phyloP scores from a whole-genome alignment of 805 yeast species.

The Monosporozyma yasuniensis region DNA sequence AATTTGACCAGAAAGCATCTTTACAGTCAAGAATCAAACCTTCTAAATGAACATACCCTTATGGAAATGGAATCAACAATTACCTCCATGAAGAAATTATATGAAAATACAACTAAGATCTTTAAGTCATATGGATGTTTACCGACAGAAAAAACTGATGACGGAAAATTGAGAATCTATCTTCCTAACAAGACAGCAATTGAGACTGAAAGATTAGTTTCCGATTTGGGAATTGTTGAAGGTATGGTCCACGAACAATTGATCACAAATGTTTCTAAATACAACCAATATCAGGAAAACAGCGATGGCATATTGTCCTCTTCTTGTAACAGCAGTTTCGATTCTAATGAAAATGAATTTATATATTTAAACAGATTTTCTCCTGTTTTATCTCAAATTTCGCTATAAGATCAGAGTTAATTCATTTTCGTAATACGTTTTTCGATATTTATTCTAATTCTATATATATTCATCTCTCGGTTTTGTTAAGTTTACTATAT shows the following conservation, averaged over 20 bases:
- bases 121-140: slow-evolving; percentile 54
- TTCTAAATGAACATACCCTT: slow-evolving; percentile 1
- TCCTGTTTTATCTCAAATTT: slow-evolving; percentile 13
- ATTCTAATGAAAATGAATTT: background rate
- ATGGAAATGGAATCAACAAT: slow-evolving; percentile 6
- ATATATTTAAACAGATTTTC: slow-evolving; percentile 6
- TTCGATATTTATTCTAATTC: background rate
- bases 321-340: background rate
- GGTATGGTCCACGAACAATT: slow-evolving; percentile 39
- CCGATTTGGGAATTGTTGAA: slow-evolving; percentile 49
- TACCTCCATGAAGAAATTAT: background rate
- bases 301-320: background rate
- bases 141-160: slow-evolving; percentile 43
- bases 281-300: slow-evolving; percentile 17
- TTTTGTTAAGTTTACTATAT: no score
- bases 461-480: background rate
- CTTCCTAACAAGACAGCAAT: slow-evolving; percentile 63
- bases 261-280: background rate
- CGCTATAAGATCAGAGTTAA: background rate
- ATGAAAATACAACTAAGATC: slow-evolving; percentile 30
- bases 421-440: background rate
- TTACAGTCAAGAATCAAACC: slow-evolving; percentile 3
- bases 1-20: background rate
- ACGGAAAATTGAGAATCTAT: slow-evolving; percentile 39
- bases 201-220: slow-evolving; percentile 47